A percentile compares a stretch with the other conserved stretches of the same genome.
phyloP scores from a whole-genome alignment of 129 eudicot species.

The Arctium lappa region DNA sequence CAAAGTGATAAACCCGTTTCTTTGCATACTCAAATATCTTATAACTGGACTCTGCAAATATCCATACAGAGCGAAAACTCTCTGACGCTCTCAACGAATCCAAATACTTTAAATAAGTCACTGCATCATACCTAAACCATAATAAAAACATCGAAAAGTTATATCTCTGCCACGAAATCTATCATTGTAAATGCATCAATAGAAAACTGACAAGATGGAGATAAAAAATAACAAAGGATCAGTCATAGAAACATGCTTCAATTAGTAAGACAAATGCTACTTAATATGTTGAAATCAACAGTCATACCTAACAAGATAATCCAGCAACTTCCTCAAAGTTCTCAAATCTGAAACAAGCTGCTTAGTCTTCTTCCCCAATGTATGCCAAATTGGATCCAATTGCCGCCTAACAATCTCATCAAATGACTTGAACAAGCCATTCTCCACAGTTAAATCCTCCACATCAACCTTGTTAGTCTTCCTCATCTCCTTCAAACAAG shows the following conservation, averaged over 20 bases:
- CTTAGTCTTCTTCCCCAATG: slow-evolving; percentile 90
- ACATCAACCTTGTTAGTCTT: slow-evolving; percentile 96
- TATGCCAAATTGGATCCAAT: slow-evolving; percentile 97
- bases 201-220: background rate
- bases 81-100: slow-evolving; percentile 97
- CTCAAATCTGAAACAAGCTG: slow-evolving; percentile 96
- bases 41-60: slow-evolving; percentile 94
- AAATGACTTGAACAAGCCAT: slow-evolving; percentile 90
- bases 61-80: slow-evolving; percentile 98
- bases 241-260: background rate
- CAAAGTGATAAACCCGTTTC: slow-evolving; percentile 78
- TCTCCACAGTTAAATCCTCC: slow-evolving; percentile 94
- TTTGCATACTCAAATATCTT: slow-evolving; percentile 94
- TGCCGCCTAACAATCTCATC: slow-evolving; percentile 94
- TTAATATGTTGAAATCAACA: background rate
- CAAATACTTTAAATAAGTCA: slow-evolving; percentile 90
- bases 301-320: slow-evolving; percentile 83
- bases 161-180: background rate
- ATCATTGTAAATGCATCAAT: background rate
- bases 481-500: slow-evolving; percentile 98
- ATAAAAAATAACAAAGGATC: background rate
- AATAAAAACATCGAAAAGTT: background rate
- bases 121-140: slow-evolving; percentile 84
- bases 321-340: slow-evolving; percentile 84
- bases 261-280: background rate